phyloP scores from a whole-genome alignment of 2,329 filamentous ascomycete species.

The Pyrenophora teres region DNA sequence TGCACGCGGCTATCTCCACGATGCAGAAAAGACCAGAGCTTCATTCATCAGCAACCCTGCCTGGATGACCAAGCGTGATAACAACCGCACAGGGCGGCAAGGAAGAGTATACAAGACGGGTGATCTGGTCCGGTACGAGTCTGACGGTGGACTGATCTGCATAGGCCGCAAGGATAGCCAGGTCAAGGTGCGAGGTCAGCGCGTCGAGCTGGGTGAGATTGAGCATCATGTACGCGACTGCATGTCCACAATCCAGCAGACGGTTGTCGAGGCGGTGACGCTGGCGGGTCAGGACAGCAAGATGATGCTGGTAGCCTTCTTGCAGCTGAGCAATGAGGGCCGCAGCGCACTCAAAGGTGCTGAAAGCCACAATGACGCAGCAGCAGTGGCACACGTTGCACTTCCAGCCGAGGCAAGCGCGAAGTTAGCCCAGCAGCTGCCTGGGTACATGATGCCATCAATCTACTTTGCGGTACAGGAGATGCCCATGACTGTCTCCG shows the following conservation, averaged over 20 bases:
- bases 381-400: neutral
- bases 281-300: neutral
- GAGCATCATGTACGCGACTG: neutral
- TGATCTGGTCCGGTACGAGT: neutral
- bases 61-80: neutral
- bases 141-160: neutral
- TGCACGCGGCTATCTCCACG: too few relatives aligned
- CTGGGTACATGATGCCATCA: neutral
- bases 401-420: neutral
- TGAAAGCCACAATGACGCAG: too few relatives aligned
- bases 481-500: slow-evolving; percentile 29
- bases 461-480: neutral
- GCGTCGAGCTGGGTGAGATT: too few relatives aligned
- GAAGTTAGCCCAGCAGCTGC: too few relatives aligned
- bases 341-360: too few relatives aligned
- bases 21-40: slow-evolving; percentile 7
- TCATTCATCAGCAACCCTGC: slow-evolving; percentile 4
- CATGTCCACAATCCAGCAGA: neutral
- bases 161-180: too few relatives aligned
- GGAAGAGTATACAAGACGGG: slow-evolving; percentile 9
- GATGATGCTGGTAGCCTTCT: neutral
- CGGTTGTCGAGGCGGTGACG: too few relatives aligned
- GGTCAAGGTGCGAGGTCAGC: slow-evolving; percentile 28
- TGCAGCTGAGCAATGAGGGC: too few relatives aligned
- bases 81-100: neutral